Evolutionary conservation across 1,284 basidiomycete species (phyloP).

Genomic region (Mycena citricolor): DNA sequence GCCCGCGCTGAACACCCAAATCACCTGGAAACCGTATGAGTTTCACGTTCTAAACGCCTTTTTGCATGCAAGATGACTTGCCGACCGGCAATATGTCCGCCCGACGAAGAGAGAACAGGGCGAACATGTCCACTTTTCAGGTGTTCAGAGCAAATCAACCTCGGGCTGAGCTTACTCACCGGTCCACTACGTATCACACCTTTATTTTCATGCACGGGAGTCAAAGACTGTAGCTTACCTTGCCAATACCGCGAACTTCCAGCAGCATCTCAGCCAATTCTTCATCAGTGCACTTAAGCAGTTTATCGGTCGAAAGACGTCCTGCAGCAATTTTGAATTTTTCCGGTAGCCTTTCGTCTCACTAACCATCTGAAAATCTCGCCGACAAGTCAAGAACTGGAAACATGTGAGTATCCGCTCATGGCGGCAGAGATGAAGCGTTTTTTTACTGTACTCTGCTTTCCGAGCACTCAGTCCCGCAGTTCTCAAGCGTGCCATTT

Average conservation of each 20-base stretch:
- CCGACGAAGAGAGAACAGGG: slow-evolving; percentile 82
- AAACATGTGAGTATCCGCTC: background rate
- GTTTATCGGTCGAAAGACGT: slow-evolving; percentile 66
- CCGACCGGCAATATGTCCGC: slow-evolving; percentile 82
- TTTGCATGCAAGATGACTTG: slow-evolving; percentile 29
- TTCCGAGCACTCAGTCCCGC: slow-evolving; percentile 81
- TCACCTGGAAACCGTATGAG: slow-evolving; percentile 53
- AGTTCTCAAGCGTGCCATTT: slow-evolving; percentile 56
- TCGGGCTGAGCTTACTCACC: slow-evolving; percentile 35
- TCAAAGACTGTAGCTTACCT: slow-evolving; percentile 37
- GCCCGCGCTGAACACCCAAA: slow-evolving; percentile 78
- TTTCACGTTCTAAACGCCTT: too few relatives aligned
- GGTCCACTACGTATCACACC: slow-evolving; percentile 48
- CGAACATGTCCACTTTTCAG: slow-evolving; percentile 77
- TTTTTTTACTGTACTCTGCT: slow-evolving; percentile 75
- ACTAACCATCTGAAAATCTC: slow-evolving; percentile 70
- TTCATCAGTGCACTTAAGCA: slow-evolving; percentile 71
- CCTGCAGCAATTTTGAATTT: slow-evolving; percentile 3
- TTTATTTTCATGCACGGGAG: too few relatives aligned
- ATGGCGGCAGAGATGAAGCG: slow-evolving; percentile 1
- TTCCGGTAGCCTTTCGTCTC: too few relatives aligned
- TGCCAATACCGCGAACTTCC: slow-evolving; percentile 79
- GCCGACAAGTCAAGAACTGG: slow-evolving; percentile 76
- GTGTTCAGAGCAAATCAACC: background rate
- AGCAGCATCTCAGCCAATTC: slow-evolving; percentile 74